These are phyloP conservation scores for Henningerozyma blattae DNA, from an alignment of 805 yeast genomes.

Conservation along the genomic window DNA sequence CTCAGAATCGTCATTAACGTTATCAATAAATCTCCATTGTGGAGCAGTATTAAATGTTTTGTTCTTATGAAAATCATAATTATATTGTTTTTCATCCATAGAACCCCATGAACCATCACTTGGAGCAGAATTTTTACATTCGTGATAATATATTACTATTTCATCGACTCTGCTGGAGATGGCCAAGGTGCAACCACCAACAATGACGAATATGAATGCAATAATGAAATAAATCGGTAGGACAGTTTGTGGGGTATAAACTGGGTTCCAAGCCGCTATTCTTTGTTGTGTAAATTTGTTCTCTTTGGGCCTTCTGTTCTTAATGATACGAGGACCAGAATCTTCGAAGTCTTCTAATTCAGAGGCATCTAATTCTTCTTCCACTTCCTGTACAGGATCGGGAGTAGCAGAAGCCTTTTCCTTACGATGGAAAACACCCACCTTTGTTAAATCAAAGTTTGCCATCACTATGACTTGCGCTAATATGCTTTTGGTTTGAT, in stretches of 20 bases:
- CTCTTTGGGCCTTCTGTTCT: conserved; percentile 55
- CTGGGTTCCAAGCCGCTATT: conserved; percentile 54
- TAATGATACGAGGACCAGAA: conserved; percentile 28
- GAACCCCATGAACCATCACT: conserved; percentile 27
- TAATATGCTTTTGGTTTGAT: too few species aligned
- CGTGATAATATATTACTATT: conserved; percentile 60
- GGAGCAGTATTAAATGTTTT: conserved; percentile 31
- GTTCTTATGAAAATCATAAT: conserved; percentile 42
- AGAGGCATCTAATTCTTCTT: conserved; percentile 24
- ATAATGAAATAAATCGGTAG: conserved; percentile 65
- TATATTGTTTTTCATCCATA: conserved; percentile 47
- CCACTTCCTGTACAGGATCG: conserved; percentile 12
- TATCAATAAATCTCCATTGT: conserved; percentile 54
- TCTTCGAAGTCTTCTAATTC: conserved; percentile 29
- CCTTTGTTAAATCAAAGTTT: conserved; percentile 18
- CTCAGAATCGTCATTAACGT: conserved; percentile 33
- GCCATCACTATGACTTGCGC: too few species aligned
- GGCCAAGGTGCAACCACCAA: conserved; percentile 74
- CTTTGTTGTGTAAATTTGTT: conserved; percentile 66
- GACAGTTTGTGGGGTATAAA: conserved; percentile 81
- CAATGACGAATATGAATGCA: conserved; percentile 75
- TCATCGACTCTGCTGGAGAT: conserved; percentile 65
- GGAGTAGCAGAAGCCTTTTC: conserved; percentile 6
- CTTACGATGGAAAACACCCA: conserved; percentile 19
- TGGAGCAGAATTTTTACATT: conserved; percentile 48